These are phyloP conservation scores for Aspergillus sp. DNA, from an alignment of 2,329 filamentous ascomycete genomes.

Conservation along the genomic window DNA sequence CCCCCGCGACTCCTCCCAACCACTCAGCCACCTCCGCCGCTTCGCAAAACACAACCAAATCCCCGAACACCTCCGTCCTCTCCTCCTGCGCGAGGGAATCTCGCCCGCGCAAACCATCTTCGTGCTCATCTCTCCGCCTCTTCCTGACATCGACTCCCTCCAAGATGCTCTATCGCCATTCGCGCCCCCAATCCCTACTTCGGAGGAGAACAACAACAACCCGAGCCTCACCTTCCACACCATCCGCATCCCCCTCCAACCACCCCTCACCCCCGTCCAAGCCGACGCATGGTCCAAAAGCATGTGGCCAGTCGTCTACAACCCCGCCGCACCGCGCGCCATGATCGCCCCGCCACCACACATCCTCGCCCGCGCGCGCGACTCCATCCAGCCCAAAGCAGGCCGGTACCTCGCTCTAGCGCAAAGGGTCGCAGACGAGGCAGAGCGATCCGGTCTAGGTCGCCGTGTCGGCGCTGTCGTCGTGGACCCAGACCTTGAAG, in stretches of 20 bases:
- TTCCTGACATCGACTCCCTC: slow-evolving; percentile 39
- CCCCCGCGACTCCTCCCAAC: slow-evolving; percentile 34
- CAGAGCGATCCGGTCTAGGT: slow-evolving; percentile 39
- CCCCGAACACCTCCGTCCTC: slow-evolving; percentile 31
- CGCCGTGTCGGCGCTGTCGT: slow-evolving; percentile 47
- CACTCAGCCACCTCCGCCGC: slow-evolving; percentile 43
- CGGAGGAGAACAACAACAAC: not conserved
- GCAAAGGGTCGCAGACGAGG: slow-evolving; percentile 40
- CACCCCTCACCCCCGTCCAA: slow-evolving; percentile 43
- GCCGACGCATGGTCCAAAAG: slow-evolving; percentile 45
- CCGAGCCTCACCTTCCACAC: slow-evolving; percentile 29
- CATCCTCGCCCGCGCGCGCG: slow-evolving; percentile 35
- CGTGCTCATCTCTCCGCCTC: slow-evolving; percentile 44
- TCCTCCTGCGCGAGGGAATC: slow-evolving; percentile 21
- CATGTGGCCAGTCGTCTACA: slow-evolving; percentile 48
- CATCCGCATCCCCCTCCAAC: slow-evolving; percentile 42
- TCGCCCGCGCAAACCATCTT: slow-evolving; percentile 39
- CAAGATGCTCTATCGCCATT: slow-evolving; percentile 41
- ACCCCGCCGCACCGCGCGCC: slow-evolving; percentile 46
- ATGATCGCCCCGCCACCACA: slow-evolving; percentile 45
- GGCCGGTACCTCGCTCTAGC: slow-evolving; percentile 45
- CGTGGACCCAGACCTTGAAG: slow-evolving; percentile 44
- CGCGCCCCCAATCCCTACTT: slow-evolving; percentile 22
- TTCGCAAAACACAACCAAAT: slow-evolving; percentile 41
- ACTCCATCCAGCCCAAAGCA: slow-evolving; percentile 39